phyloP scores from a whole-genome alignment of 768 basidiomycete genomes.

The Boletus pseudo-olivaceus region DNA sequence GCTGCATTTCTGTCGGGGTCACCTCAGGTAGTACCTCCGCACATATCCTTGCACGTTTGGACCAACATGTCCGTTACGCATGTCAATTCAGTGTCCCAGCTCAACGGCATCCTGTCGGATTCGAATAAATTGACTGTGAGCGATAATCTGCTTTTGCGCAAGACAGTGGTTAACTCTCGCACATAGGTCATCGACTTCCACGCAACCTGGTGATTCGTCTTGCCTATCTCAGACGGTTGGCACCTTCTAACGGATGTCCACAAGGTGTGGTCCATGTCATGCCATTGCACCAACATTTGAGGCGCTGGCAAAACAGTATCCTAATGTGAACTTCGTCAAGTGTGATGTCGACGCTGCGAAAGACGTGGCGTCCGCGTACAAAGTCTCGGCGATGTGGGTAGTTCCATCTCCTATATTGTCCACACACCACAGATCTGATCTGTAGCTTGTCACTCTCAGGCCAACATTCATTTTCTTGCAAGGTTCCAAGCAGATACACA shows the following conservation, averaged over 20 bases:
- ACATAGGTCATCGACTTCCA: constrained; percentile 81
- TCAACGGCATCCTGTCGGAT: constrained; percentile 55
- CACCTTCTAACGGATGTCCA: constrained; percentile 5
- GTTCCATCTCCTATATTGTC: background rate
- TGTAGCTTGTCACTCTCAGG: constrained; percentile 38
- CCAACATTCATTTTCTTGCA: constrained; percentile 81
- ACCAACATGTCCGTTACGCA: constrained; percentile 57
- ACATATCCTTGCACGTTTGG: background rate
- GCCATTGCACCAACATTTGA: constrained; percentile 77
- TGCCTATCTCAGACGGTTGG: background rate
- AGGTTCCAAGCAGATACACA: constrained; percentile 62
- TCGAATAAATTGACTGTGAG: constrained; percentile 65
- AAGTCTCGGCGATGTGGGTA: constrained; percentile 69
- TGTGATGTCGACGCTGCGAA: constrained; percentile 71
- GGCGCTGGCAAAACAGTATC: constrained; percentile 62
- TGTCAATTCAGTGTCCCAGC: constrained; percentile 58
- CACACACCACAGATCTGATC: background rate
- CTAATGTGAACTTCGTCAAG: constrained; percentile 76
- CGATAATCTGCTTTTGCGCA: background rate
- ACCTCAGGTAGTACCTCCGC: no score
- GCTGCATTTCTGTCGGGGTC: no score
- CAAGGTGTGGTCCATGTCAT: constrained; percentile 85
- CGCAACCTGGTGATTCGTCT: constrained; percentile 62
- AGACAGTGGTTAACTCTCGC: background rate
- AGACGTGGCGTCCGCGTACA: constrained; percentile 64